Percentiles rank a stretch among this genome's conserved stretches.
These are phyloP conservation scores for Hypocreales sp. DNA, from an alignment of 2,329 filamentous ascomycete species.

Conservation along the genomic window DNA sequence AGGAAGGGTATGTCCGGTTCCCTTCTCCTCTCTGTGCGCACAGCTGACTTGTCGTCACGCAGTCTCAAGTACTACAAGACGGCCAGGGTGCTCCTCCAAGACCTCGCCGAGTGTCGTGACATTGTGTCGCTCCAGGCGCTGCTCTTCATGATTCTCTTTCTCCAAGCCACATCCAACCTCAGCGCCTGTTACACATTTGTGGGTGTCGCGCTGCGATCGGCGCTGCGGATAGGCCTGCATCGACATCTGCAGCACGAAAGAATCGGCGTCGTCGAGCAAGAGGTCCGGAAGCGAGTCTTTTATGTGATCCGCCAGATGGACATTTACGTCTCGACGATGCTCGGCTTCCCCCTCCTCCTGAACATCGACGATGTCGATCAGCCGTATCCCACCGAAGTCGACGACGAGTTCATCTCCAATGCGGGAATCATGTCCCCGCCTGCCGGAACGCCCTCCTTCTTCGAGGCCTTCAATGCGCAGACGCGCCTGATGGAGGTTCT, in stretches of 20 bases:
- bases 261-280: constrained; percentile 46
- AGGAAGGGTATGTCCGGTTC: constrained; percentile 35
- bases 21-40: neutral
- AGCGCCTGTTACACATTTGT: constrained; percentile 70
- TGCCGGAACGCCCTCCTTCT: constrained; percentile 39
- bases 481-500: constrained; percentile 48
- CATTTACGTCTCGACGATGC: constrained; percentile 50
- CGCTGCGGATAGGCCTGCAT: constrained; percentile 65
- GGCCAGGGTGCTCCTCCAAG: constrained; percentile 48
- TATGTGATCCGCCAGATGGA: constrained; percentile 57
- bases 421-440: constrained; percentile 39
- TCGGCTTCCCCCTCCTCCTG: constrained; percentile 50
- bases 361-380: constrained; percentile 53
- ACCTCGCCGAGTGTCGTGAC: constrained; percentile 56
- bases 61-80: constrained; percentile 63
- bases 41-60: constrained; percentile 1
- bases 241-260: constrained; percentile 51
- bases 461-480: constrained; percentile 52
- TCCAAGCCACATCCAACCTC: constrained; percentile 65
- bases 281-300: constrained; percentile 48
- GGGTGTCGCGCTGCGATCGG: constrained; percentile 60
- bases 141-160: constrained; percentile 65
- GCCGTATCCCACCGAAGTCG: constrained; percentile 45
- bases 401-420: constrained; percentile 51
- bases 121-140: constrained; percentile 60